phyloP scores from a whole-genome alignment of 805 yeast genomes.

The Candida anglica region DNA sequence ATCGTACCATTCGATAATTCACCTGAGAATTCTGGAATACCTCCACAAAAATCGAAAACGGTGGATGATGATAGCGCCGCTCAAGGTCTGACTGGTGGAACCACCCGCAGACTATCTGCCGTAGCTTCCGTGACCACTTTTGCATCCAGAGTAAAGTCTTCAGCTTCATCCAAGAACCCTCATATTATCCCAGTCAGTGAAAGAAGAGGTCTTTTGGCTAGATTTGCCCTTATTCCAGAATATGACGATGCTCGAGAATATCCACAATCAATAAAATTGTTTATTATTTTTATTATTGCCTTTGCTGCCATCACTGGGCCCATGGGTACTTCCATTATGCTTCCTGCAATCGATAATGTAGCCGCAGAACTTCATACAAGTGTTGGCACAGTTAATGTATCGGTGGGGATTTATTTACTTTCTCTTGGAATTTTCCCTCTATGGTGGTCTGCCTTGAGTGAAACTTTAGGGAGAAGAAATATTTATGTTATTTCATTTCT shows the following conservation, averaged over 20 bases:
- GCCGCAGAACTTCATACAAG: constrained; percentile 52
- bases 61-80: too few species aligned
- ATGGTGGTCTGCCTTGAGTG: constrained; percentile 87
- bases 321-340: constrained; percentile 81
- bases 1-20: too few species aligned
- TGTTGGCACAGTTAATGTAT: constrained; percentile 61
- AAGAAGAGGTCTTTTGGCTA: constrained; percentile 58
- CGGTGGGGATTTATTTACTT: constrained; percentile 75
- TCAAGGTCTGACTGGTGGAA: too few species aligned
- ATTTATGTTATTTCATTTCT: constrained; percentile 68
- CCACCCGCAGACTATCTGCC: too few species aligned
- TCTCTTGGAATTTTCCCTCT: constrained; percentile 77
- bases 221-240: constrained; percentile 58
- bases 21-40: too few species aligned
- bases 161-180: background rate
- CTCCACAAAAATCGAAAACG: too few species aligned
- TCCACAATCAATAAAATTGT: constrained; percentile 44
- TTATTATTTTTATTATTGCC: constrained; percentile 65
- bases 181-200: constrained; percentile 26
- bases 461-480: constrained; percentile 67
- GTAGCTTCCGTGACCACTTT: background rate
- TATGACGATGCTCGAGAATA: constrained; percentile 68
- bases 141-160: background rate
- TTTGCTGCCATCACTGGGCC: constrained; percentile 79
- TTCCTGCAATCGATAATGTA: constrained; percentile 71